These are phyloP conservation scores for Fistulinella prunicolor DNA, from an alignment of 768 basidiomycete genomes.

Conservation along the genomic window DNA sequence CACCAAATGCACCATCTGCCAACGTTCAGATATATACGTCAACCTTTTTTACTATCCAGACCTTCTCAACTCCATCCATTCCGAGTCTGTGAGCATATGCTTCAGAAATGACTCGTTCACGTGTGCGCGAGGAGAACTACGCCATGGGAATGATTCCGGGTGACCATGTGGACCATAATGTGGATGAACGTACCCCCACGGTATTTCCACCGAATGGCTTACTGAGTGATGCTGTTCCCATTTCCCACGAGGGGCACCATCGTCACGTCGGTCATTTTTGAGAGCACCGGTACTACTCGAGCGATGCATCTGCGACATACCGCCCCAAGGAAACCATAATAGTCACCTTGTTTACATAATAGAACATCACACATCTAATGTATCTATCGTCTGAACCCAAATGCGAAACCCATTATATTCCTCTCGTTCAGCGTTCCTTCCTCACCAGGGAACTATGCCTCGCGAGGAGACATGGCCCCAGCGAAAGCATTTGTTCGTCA, in stretches of 20 bases:
- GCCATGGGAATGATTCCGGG: slow-evolving; percentile 10
- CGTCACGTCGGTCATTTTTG: background rate
- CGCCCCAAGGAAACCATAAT: background rate
- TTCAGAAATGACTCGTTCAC: background rate
- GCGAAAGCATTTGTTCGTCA: background rate
- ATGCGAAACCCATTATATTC: slow-evolving; percentile 4
- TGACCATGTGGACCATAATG: slow-evolving; percentile 1
- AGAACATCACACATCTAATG: too few relatives aligned
- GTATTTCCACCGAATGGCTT: background rate
- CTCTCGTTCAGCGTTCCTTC: slow-evolving; percentile 8
- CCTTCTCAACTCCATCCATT: too few relatives aligned
- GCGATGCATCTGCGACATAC: background rate
- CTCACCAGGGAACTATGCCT: slow-evolving; percentile 4
- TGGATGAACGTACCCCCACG: background rate
- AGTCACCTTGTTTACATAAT: too few relatives aligned
- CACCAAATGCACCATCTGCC: too few relatives aligned
- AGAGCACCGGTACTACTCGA: slow-evolving; percentile 3
- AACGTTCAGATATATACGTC: too few relatives aligned
- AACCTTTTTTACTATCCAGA: too few relatives aligned
- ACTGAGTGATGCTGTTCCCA: slow-evolving; percentile 11
- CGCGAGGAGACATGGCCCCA: slow-evolving; percentile 13
- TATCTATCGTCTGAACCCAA: slow-evolving; percentile 14
- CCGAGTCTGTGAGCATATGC: background rate
- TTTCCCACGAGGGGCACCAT: background rate
- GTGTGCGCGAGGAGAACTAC: slow-evolving; percentile 3